Base-by-base conservation (phyloP, 2,329 filamentous ascomycete genomes). In the Diaporthe aspalathi region DNA sequence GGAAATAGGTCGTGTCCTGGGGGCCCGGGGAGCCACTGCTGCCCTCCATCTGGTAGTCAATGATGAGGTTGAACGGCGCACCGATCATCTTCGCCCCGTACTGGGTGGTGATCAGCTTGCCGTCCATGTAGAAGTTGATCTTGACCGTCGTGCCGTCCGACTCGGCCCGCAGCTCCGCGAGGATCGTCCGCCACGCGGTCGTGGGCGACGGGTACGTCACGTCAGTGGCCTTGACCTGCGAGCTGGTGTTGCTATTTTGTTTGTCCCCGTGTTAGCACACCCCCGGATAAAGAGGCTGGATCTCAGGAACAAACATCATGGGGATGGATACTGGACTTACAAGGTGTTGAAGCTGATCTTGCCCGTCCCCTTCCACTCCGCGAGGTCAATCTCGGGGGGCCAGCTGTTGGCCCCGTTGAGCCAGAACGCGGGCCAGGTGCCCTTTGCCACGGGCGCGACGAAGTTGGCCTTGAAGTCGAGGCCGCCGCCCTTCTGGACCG, bases 401-500 rank as follows among this genome's bases (percentile, higher is more conserved):
- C 87, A 89, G 3, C 83, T 81, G 54, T 85, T 76, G 1, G 84
- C 85, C 0, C 82, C 86, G 2, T 85, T 87, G 9, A 88, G 77
- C 87, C 86, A 89, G 75, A 88, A 88, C 0, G 87, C 87, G 0
- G 87, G 86, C 87, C 87, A 88, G 0, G 85, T 87, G 16, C 84
- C 82, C 74, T 81, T 79, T 0, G 75, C 78, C 0, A 81, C 81
- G 27, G 81, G 79, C 9, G 81, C 82, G 69, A 76, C 78, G 68
- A 83, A 80, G 70, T 82, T 80, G 56, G 79, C 81, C 29, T 73
- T 73, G 74, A 82, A 83, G 73, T 83, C 81, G 68, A 81, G 81
- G 2, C 81, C 81, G 11, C 80, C 81, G 56, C 78, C 79, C 1
- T 72, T 70, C 50, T 77, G 70, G 53, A 83, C 81, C 29, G 75